Evolutionary conservation across 768 basidiomycete species (phyloP).

Genomic region (Agrocybe chaxingu): DNA sequence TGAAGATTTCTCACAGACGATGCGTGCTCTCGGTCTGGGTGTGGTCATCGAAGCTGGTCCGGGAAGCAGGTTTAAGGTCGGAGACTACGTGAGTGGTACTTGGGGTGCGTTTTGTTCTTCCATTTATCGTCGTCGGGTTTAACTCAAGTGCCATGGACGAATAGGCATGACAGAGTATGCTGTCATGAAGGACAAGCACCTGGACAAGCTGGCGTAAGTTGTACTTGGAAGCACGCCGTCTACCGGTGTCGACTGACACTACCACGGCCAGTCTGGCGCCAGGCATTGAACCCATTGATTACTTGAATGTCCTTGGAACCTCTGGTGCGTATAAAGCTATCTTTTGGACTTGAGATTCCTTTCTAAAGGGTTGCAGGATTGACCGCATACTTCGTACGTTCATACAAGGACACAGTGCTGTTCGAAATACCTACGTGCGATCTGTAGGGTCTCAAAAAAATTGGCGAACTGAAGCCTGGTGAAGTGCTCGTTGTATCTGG

Average conservation of each 20-base stretch:
- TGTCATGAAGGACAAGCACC: conserved; percentile 49
- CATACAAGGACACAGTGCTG: too few relatives aligned
- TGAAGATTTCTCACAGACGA: conserved; percentile 39
- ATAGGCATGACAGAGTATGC: conserved; percentile 80
- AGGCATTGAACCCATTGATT: conserved; percentile 70
- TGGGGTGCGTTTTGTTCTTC: conserved; percentile 46
- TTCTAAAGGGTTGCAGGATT: conserved; percentile 43
- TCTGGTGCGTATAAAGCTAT: conserved; percentile 48
- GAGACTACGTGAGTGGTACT: conserved; percentile 64
- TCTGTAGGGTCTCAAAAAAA: conserved; percentile 72
- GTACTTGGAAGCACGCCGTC: background rate
- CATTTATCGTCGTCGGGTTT: background rate
- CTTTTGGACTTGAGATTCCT: background rate
- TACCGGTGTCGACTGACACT: background rate
- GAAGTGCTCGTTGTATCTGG: conserved; percentile 86
- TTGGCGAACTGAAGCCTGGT: conserved; percentile 77
- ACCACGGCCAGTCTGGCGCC: conserved; percentile 31
- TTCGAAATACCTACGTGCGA: too few relatives aligned
- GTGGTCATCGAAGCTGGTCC: conserved; percentile 58
- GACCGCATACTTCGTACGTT: conserved; percentile 84
- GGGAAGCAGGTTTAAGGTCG: conserved; percentile 52
- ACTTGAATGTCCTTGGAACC: conserved; percentile 74
- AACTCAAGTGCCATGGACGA: background rate
- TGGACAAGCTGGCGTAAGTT: conserved; percentile 56
- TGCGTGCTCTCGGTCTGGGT: conserved; percentile 71